Evolutionary conservation across 805 yeast genomes (phyloP), one percentile per base, ranked within the genome.

Genomic region (Candida palmyrensis): DNA sequence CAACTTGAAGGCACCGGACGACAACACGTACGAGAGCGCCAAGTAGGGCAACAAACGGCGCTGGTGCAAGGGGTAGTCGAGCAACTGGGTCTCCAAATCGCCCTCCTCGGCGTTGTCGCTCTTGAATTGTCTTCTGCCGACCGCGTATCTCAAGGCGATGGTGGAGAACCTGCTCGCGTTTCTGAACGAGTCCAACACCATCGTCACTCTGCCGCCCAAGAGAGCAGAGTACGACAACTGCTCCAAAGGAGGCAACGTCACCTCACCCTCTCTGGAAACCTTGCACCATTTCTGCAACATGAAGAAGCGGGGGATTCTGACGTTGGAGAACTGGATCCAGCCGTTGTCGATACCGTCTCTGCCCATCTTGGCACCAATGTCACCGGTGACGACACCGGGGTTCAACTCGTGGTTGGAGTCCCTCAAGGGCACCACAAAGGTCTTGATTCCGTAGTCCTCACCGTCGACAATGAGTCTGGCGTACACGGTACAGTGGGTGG

Each of bases 311-410:
- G 72, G 72, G 40, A 66, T 57, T 41, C 67, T 50, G 24, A 66
- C 72, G 34, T 49, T 46, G 18, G 70, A 57, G 40, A 61, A 66
- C 49, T 66, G 72, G 48, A 66, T 66, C 72, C 72, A 66, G 40
- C 72, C 72, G 33, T 66, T 66, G 47, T 66, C 72, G 39, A 66
- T 60, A 44, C 72, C 72, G 41, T 64, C 66, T 51, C 72, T 64
- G 42, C 72, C 72, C 72, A 66, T 66, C 45, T 66, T 66, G 33
- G 67, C 56, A 42, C 72, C 72, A 46, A 66, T 66, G 44, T 66
- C 72, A 42, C 72, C 72, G 34, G 62, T 58, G 25, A 66, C 48
- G 29, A 66, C 56, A 42, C 72, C 72, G 29, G 71, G 70, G 53
- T 55, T 47, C 39, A 66, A 53, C 30, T 59, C 57, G 44, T 64